phyloP scores from a whole-genome alignment of 192 early-diverging fungal species.

The Podila clonocystis region DNA sequence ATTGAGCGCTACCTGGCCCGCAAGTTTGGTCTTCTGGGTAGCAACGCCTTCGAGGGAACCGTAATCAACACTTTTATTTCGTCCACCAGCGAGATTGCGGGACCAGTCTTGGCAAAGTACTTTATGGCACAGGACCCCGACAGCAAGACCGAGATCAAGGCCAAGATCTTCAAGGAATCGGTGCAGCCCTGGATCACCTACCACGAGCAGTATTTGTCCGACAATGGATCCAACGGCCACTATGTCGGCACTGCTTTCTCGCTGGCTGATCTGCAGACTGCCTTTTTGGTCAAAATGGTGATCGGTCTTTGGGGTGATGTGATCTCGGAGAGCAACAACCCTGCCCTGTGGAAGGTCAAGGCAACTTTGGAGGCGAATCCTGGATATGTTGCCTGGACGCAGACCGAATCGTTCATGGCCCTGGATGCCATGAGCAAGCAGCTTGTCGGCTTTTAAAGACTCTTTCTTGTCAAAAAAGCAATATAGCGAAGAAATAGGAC shows the following conservation, averaged over 20 bases:
- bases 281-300: conserved; percentile 1
- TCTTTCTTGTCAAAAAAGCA: too few species aligned
- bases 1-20: conserved; percentile 61
- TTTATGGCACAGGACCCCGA: conserved; percentile 14
- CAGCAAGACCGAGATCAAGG: conserved; percentile 11
- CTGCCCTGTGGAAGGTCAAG: conserved; percentile 22
- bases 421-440: not conserved
- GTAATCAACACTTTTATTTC: conserved; percentile 35
- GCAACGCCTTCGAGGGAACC: conserved; percentile 27
- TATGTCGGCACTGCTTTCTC: conserved; percentile 57
- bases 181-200: conserved; percentile 10
- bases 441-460: conserved; percentile 3
- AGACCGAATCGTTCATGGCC: conserved; percentile 14
- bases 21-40: conserved; percentile 49
- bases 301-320: not conserved
- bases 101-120: conserved; percentile 7
- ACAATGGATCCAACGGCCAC: conserved; percentile 51
- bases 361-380: conserved; percentile 5
- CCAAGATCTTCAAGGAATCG: not conserved
- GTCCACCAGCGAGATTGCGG: conserved; percentile 24
- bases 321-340: conserved; percentile 15
- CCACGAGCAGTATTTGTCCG: conserved; percentile 31
- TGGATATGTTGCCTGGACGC: conserved; percentile 7
- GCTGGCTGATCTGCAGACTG: conserved; percentile 49
- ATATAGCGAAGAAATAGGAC: not conserved